Conservation (phyloP, 2,329 filamentous ascomycete species). For the Cordyceps sp. region DNA sequence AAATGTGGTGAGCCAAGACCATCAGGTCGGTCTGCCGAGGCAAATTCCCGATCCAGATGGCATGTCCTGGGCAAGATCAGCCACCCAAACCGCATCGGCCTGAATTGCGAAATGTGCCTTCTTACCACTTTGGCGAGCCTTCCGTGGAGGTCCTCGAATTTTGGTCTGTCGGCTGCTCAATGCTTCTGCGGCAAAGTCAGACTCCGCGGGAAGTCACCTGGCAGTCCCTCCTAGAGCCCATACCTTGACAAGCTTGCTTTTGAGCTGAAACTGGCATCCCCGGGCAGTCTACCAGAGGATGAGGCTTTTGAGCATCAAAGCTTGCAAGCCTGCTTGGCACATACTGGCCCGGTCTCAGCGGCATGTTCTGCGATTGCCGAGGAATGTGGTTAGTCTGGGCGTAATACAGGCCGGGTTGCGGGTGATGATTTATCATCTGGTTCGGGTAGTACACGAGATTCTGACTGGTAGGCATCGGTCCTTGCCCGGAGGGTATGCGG, state of each 20-base stretch:
- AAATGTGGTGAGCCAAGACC: slow-evolving; percentile 81
- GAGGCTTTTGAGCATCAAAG: slow-evolving; percentile 10
- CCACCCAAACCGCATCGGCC: neutral
- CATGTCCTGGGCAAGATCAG: slow-evolving; percentile 46
- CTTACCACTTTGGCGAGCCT: slow-evolving; percentile 44
- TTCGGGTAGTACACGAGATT: slow-evolving; percentile 26
- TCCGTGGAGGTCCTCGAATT: slow-evolving; percentile 19
- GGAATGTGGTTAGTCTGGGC: slow-evolving; percentile 19
- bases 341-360: slow-evolving; percentile 20
- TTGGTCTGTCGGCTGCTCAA: slow-evolving; percentile 8
- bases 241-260: slow-evolving; percentile 10
- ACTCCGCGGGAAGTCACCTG: neutral
- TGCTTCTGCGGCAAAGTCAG: slow-evolving; percentile 2
- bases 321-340: slow-evolving; percentile 8
- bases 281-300: slow-evolving; percentile 4
- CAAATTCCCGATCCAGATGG: slow-evolving; percentile 90
- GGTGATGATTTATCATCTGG: slow-evolving; percentile 23
- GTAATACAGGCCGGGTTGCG: slow-evolving; percentile 29
- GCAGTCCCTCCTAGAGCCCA: neutral
- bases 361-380: slow-evolving; percentile 13
- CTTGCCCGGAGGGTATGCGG: slow-evolving; percentile 20
- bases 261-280: slow-evolving; percentile 2
- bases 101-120: slow-evolving; percentile 1
- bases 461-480: slow-evolving; percentile 18
- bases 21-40: slow-evolving; percentile 70